phyloP scores from a whole-genome alignment of 2,329 filamentous ascomycete genomes.

The Phyllosticta citrichinensis region DNA sequence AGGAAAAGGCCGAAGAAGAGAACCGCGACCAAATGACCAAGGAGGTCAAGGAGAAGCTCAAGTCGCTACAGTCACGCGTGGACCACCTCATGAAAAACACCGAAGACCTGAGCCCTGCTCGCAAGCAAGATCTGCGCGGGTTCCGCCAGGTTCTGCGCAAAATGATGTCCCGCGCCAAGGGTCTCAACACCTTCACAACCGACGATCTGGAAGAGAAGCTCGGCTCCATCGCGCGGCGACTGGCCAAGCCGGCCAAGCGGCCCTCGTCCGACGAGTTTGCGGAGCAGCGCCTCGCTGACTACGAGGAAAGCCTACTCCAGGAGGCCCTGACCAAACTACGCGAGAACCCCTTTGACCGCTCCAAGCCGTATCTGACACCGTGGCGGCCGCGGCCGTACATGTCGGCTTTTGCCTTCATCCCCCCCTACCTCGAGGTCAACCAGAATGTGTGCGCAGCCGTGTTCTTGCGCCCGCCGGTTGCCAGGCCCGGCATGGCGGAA shows the following conservation, averaged over 20 bases:
- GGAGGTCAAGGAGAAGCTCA: constrained; percentile 15
- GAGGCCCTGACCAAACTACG: constrained; percentile 45
- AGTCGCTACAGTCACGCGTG: constrained; percentile 38
- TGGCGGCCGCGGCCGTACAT: constrained; percentile 84
- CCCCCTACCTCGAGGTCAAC: constrained; percentile 92
- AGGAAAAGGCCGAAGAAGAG: constrained; percentile 11
- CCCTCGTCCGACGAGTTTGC: neutral
- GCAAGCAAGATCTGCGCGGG: constrained; percentile 66
- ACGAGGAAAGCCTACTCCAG: constrained; percentile 48
- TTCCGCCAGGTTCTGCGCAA: constrained; percentile 57
- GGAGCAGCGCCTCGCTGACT: constrained; percentile 31
- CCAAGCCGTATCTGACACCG: constrained; percentile 81
- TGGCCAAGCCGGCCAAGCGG: constrained; percentile 9
- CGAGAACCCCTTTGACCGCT: constrained; percentile 65
- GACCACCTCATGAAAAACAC: constrained; percentile 49
- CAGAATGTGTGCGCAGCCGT: constrained; percentile 94
- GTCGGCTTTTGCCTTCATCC: constrained; percentile 88
- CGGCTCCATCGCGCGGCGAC: constrained; percentile 30
- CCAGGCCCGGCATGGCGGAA: constrained; percentile 64
- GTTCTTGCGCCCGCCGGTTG: constrained; percentile 89
- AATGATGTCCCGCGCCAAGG: constrained; percentile 47
- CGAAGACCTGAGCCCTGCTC: constrained; percentile 50
- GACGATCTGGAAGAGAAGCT: constrained; percentile 34
- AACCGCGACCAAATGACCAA: constrained; percentile 18
- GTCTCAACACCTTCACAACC: constrained; percentile 26